These are phyloP conservation scores for Butyriboletus loyo DNA, from an alignment of 768 basidiomycete species.

Conservation along the genomic window DNA sequence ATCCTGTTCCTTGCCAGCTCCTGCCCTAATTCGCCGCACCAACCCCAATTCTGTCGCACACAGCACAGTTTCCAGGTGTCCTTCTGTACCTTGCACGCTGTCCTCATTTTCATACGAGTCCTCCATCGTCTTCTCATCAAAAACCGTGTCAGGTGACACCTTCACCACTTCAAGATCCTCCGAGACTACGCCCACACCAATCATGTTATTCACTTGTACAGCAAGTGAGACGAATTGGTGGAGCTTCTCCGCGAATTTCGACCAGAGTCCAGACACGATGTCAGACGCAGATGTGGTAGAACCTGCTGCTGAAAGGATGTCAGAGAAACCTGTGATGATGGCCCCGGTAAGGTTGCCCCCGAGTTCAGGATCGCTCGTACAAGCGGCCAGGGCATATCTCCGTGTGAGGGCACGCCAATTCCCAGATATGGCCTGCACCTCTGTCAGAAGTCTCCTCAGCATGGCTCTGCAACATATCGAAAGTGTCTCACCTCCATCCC, in stretches of 20 bases:
- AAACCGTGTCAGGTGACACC: conserved; percentile 8
- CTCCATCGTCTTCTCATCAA: conserved; percentile 19
- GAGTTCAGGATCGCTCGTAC: conserved; percentile 16
- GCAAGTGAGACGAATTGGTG: conserved; percentile 42
- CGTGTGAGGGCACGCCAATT: conserved; percentile 42
- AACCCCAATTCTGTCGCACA: conserved; percentile 36
- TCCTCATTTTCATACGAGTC: conserved; percentile 25
- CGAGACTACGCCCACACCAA: conserved; percentile 22
- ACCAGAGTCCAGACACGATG: conserved; percentile 38
- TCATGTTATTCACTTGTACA: conserved; percentile 39
- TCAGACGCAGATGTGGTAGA: conserved; percentile 15
- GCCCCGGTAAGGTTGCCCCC: conserved; percentile 1
- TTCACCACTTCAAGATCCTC: conserved; percentile 26
- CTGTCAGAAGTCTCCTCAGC: conserved; percentile 21
- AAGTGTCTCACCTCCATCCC: conserved; percentile 32
- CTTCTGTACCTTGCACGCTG: neutral
- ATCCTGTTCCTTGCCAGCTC: conserved; percentile 4
- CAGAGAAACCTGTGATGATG: conserved; percentile 21
- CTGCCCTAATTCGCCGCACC: conserved; percentile 19
- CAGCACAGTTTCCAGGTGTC: conserved; percentile 17
- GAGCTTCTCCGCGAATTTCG: conserved; percentile 42
- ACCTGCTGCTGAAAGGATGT: conserved; percentile 28
- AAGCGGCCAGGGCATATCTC: conserved; percentile 10
- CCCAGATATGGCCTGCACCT: conserved; percentile 41
- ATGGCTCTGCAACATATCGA: neutral